Evolutionary conservation across 1,284 basidiomycete genomes (phyloP), one percentile per base, ranked within the genome.

Genomic region (Leccinum pseudoinsigne): DNA sequence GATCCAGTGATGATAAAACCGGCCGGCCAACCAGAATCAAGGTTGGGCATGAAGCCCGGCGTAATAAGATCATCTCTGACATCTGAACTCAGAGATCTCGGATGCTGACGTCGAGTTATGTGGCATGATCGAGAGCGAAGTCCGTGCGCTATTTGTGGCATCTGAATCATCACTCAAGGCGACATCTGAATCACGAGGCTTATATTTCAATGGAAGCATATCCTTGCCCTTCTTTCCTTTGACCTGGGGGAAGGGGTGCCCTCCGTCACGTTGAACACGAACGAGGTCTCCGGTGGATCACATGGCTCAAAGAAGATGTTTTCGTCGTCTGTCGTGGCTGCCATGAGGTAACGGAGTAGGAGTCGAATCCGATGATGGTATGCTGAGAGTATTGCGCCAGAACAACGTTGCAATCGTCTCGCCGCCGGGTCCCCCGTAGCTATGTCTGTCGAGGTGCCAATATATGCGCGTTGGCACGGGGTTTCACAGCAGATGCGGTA

Each of bases 181-280:
- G 47, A 90, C 77, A 12, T 86, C 86, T 1, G 87, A 90, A 71
- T 91, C 88, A n/a, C 86, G 80, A 26, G 84, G 82, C 61, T 85
- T 85, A 77, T 84, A 92, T 74, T 92, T 92, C 69, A 82, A 86
- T 38, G 84, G 85, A 57, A 86, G 69, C 78, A 76, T 67, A 73
- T 75, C 69, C 64, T 74, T 74, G 12, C 71, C 68, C 60, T 76
- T 78, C 61, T 73, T 80, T 63, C 70, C 23, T 73, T 80, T 63
- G 79, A 79, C 65, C 81, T 78, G 3, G 86, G 86, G 5, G 87
- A 86, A 2, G 88, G 86, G 0, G 85, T 86, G 47, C 77, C 80
- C 21, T 80, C 79, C 1, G 82, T 28, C 28, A 28, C 28, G 28
- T 28, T 28, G 28, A 28, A 28, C 28, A 28, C 28, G 28, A 28